These are phyloP conservation scores for Eimeria mitis DNA, from an alignment of 169 alveolate species.

Conservation along the genomic window DNA sequence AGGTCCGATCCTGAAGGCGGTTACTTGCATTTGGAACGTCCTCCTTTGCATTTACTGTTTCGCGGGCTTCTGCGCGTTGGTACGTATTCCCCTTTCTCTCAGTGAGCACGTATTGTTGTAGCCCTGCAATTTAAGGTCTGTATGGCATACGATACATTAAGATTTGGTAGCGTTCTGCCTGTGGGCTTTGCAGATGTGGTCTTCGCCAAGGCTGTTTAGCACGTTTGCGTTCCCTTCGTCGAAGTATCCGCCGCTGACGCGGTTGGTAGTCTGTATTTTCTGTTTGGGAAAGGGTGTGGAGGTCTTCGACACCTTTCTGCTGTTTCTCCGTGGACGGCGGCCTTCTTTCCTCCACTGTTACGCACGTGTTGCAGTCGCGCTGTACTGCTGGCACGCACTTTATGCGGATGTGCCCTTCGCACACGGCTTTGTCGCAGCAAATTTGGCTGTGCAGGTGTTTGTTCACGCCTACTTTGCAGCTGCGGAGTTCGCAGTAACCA, in stretches of 20 bases:
- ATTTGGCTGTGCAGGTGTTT: constrained; percentile 83
- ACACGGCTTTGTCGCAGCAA: constrained; percentile 85
- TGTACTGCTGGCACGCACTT: constrained; percentile 86
- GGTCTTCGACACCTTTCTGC: constrained; percentile 70
- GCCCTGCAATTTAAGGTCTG: not conserved
- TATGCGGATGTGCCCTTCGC: constrained; percentile 85
- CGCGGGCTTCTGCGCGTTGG: constrained; percentile 58
- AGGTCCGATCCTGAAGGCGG: constrained; percentile 57
- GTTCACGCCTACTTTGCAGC: constrained; percentile 86
- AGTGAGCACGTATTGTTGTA: not conserved
- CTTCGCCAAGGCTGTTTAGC: constrained; percentile 65
- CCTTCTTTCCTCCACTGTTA: constrained; percentile 73
- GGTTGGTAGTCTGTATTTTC: constrained; percentile 54
- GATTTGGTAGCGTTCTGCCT: not conserved
- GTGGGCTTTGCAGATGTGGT: constrained; percentile 68
- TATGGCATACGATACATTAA: not conserved
- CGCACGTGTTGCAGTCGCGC: constrained; percentile 75
- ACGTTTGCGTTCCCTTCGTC: constrained; percentile 62
- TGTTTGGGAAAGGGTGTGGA: constrained; percentile 75
- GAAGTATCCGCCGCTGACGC: constrained; percentile 60
- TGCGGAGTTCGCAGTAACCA: constrained; percentile 72
- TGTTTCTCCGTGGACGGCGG: constrained; percentile 61
- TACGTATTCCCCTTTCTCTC: not conserved
- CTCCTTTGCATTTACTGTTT: constrained; percentile 51
- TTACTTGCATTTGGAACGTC: constrained; percentile 72